Percentiles rank a stretch among this genome's conserved stretches.
phyloP scores from a whole-genome alignment of 768 basidiomycete genomes.

The Lentinula sp. region DNA sequence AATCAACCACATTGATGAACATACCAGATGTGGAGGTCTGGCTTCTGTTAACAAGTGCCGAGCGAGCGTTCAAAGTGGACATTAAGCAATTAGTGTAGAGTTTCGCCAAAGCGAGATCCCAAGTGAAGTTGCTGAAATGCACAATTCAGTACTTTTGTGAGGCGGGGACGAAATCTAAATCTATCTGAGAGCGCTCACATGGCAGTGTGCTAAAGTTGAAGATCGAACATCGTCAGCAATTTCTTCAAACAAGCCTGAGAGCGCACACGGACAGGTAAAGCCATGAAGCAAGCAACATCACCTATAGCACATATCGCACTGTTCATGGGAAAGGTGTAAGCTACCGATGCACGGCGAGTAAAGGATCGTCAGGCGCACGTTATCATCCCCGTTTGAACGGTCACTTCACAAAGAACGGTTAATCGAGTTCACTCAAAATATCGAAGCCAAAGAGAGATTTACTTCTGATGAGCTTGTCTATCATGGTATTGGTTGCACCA shows the following conservation, averaged over 20 bases:
- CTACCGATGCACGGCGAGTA: not conserved
- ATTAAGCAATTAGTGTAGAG: conserved; percentile 44
- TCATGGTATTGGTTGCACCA: not conserved
- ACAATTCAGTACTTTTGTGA: not conserved
- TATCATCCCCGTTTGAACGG: conserved; percentile 7
- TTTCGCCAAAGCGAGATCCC: conserved; percentile 42
- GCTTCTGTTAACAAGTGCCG: conserved; percentile 1
- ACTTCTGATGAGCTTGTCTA: conserved; percentile 8
- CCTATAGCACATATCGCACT: conserved; percentile 35
- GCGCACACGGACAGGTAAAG: conserved; percentile 25
- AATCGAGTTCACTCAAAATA: not conserved
- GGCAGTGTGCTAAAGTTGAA: conserved; percentile 30
- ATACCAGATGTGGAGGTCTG: not conserved
- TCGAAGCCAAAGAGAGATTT: not conserved
- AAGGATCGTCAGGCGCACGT: not conserved
- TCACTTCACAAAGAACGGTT: not conserved
- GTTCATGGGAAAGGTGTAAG: not conserved
- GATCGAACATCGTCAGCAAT: not conserved
- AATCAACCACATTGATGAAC: not conserved
- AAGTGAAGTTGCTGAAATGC: conserved; percentile 36
- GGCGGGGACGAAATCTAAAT: not conserved
- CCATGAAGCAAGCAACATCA: conserved; percentile 37
- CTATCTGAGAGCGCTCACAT: conserved; percentile 23
- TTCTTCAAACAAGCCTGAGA: not conserved
- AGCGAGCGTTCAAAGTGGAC: conserved; percentile 42